Evolutionary conservation across 371 early-diverging fungal genomes (phyloP), one percentile per base, ranked within the genome.

Genomic region (Mortierella sp.): DNA sequence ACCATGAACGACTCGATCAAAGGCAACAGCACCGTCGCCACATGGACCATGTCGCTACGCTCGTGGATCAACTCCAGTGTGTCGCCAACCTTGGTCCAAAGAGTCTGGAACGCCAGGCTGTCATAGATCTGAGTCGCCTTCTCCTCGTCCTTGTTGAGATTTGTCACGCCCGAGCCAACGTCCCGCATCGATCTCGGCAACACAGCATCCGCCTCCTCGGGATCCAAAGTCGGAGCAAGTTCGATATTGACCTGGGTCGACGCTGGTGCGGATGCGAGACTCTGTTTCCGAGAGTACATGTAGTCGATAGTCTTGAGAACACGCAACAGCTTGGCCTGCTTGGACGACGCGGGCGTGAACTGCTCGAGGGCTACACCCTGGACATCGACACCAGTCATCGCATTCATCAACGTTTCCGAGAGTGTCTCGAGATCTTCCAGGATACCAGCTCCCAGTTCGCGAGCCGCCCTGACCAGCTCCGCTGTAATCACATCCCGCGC

Each of bases 1-100:
- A 98, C 98, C 98, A 99, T 97, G 78, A 98, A 97, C 5, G 97
- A 92, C 86, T 99, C 99, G 77, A 98, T 96, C 68, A 97, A 79
- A 4, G 99, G 99, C 41, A 99, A 86, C 6, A 99, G 84, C 9
- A 97, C 96, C 0, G 99, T 97, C 4, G 97, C 97, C 4, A 97
- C 94, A 75, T 96, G 95, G 50, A 94, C 91, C 84, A 97, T 86
- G 39, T 96, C 95, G 11, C 91, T 87, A 64, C 94, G 92, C 40
- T 93, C 92, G 39, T 92, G 92, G 47, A 97, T 94, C 44, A 90
- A 80, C n/a, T 88, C 86, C 64, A 99, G 88, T 48, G 94, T 93
- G 19, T 87, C 84, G 24, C 97, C 95, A 0, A 98, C 89, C 41
- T 88, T 86, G 53, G 90, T 89, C 98, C 98, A 99, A 34, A 99